Evolutionary conservation across 2,329 filamentous ascomycete genomes (phyloP).

Genomic region (Penicillium griseofulvum): DNA sequence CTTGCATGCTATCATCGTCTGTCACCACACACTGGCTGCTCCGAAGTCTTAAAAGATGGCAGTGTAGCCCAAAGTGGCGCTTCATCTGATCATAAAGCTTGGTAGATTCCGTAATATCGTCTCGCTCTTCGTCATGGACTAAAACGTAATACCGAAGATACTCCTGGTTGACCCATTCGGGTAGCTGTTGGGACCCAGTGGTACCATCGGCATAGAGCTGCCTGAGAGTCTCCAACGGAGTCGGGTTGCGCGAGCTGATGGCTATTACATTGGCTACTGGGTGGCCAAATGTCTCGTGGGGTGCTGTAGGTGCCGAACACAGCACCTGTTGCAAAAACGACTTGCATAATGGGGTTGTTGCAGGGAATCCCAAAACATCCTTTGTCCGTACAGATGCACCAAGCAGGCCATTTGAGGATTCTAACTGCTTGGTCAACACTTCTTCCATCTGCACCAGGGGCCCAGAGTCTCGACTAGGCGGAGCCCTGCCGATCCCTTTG

Average conservation of each 20-base stretch:
- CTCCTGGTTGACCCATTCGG: slow-evolving; percentile 84
- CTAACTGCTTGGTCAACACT: slow-evolving; percentile 74
- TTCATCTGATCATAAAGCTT: slow-evolving; percentile 98
- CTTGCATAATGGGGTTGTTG: slow-evolving; percentile 76
- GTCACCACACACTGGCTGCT: slow-evolving; percentile 82
- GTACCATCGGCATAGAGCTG: slow-evolving; percentile 83
- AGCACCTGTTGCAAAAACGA: slow-evolving; percentile 80
- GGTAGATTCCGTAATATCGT: slow-evolving; percentile 88
- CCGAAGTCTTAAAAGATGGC: slow-evolving; percentile 81
- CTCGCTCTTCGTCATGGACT: slow-evolving; percentile 92
- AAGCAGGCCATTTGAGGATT: slow-evolving; percentile 64
- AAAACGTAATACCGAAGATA: slow-evolving; percentile 95
- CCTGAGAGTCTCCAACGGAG: slow-evolving; percentile 82
- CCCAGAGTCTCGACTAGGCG: slow-evolving; percentile 39
- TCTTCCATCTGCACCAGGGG: slow-evolving; percentile 66
- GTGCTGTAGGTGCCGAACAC: slow-evolving; percentile 71
- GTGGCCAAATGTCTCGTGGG: slow-evolving; percentile 91
- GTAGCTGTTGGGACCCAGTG: slow-evolving; percentile 69
- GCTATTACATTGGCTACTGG: slow-evolving; percentile 93
- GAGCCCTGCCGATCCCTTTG: slow-evolving; percentile 42
- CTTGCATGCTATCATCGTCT: slow-evolving; percentile 82
- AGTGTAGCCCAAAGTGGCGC: slow-evolving; percentile 93
- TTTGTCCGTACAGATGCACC: slow-evolving; percentile 29
- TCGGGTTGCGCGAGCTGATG: slow-evolving; percentile 81
- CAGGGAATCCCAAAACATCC: slow-evolving; percentile 30